These are phyloP conservation scores for Lepidium aucheri DNA, from an alignment of 345 rosid genomes.

Conservation along the genomic window DNA sequence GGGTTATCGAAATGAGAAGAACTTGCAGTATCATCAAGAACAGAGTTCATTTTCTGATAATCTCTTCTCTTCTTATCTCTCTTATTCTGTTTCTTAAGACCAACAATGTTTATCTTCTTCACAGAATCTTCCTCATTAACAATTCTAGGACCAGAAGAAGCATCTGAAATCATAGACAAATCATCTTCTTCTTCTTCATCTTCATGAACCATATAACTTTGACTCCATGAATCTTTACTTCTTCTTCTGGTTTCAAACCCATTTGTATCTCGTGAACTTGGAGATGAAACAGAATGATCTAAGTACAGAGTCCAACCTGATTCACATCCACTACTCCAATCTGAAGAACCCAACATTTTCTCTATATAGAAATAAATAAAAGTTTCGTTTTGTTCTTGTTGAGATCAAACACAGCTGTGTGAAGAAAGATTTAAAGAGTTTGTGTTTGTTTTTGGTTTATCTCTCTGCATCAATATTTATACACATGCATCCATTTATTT, in stretches of 20 bases:
- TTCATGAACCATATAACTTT: constrained; percentile 8
- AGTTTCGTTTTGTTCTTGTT: background rate
- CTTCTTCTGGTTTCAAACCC: constrained; percentile 13
- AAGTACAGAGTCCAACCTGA: constrained; percentile 98
- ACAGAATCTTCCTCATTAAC: constrained; percentile 36
- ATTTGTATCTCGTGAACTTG: constrained; percentile 15
- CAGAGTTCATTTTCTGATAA: constrained; percentile 32
- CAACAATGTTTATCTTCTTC: constrained; percentile 5
- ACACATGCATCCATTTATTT: constrained; percentile 11
- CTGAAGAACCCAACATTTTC: constrained; percentile 49
- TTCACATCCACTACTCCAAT: constrained; percentile 77
- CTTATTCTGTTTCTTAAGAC: constrained; percentile 28
- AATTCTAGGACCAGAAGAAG: constrained; percentile 95
- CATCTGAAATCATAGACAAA: constrained; percentile 93
- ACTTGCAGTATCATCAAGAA: constrained; percentile 91
- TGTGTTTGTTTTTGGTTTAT: background rate
- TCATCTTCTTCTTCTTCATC: constrained; percentile 57
- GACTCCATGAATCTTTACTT: constrained; percentile 12
- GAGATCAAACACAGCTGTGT: background rate
- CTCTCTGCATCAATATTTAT: background rate
- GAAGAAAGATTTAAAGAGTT: background rate
- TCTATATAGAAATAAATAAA: background rate
- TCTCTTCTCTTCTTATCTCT: constrained; percentile 34
- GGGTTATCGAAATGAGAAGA: constrained; percentile 29
- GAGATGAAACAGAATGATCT: constrained; percentile 53